Base-by-base conservation (phyloP, 139 green algal genomes). In the Edaphochlamys debaryana region DNA sequence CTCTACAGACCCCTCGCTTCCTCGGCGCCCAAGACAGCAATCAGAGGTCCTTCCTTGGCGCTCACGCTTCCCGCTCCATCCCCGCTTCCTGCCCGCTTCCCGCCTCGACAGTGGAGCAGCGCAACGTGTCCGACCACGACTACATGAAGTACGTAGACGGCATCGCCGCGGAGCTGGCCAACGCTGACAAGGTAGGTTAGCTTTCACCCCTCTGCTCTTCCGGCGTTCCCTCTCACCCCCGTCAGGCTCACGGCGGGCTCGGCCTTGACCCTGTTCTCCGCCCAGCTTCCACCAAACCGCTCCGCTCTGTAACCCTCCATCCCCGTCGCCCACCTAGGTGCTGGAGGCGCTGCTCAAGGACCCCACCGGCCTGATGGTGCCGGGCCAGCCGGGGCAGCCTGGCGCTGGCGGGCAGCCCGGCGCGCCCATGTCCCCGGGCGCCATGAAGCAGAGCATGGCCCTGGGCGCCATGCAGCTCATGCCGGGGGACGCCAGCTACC, bases 151-250 rank as follows among this genome's bases (percentile, higher is more conserved):
- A 80, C 56, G 66, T 82, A 36, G 89, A 90, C 40, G 52, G 19
- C 40, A 70, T 89, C 25, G 66, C 82, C 4, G 67, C 64, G 1
- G 86, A 91, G 82, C 79, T 93, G 0, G 79, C 71, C 58, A 79
- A 91, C 37, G 85, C 85, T 9, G 89, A 91, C 64, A 60, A 77
- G 68, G n/a, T n/a, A n/a, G n/a, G n/a, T n/a, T n/a, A n/a, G n/a
- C n/a, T n/a, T n/a, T n/a, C n/a, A n/a, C n/a, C n/a, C n/a, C n/a
- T n/a, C n/a, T n/a, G n/a, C n/a, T n/a, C n/a, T n/a, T n/a, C n/a
- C n/a, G n/a, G n/a, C n/a, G n/a, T n/a, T n/a, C n/a, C n/a, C n/a
- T n/a, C n/a, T n/a, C n/a, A n/a, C n/a, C n/a, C n/a, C n/a, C n/a
- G n/a, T n/a, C n/a, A n/a, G n/a, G n/a, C n/a, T n/a, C n/a, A n/a